Conservation (phyloP, 441 rosid genomes). For the Eruca vesicaria region DNA sequence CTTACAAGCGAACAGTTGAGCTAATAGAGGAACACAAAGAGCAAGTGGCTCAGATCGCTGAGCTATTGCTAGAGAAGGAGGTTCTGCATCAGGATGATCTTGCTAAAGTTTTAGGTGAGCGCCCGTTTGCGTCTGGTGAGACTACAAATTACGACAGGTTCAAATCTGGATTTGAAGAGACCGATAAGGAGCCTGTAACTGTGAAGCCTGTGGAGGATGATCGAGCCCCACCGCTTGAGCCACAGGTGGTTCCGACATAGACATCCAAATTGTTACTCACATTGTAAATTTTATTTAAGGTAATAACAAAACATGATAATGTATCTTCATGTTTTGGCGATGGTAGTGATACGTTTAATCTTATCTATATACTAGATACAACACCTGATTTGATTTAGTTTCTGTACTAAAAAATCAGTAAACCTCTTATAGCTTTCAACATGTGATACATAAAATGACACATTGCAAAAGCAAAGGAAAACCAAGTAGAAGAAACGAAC, state of each 20-base stretch:
- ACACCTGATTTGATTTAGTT: background rate
- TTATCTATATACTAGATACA: background rate
- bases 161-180: slow-evolving; percentile 55
- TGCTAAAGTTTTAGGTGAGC: slow-evolving; percentile 55
- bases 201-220: slow-evolving; percentile 42
- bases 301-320: slow-evolving; percentile 15
- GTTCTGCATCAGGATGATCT: slow-evolving; percentile 74
- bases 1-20: slow-evolving; percentile 49
- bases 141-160: slow-evolving; percentile 59
- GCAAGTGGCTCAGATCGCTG: slow-evolving; percentile 62
- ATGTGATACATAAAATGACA: background rate
- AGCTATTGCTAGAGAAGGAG: slow-evolving; percentile 64
- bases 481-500: slow-evolving; percentile 1
- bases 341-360: background rate
- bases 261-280: background rate
- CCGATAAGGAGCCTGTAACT: slow-evolving; percentile 21
- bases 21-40: slow-evolving; percentile 63
- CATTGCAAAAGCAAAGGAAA: background rate
- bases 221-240: slow-evolving; percentile 54
- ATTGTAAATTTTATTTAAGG: slow-evolving; percentile 37
- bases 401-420: background rate
- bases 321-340: slow-evolving; percentile 20
- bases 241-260: slow-evolving; percentile 66
- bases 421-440: background rate
- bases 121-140: slow-evolving; percentile 57